Conservation (phyloP, 495 filamentous ascomycete species). For the Trichodelitschia bisporula region DNA sequence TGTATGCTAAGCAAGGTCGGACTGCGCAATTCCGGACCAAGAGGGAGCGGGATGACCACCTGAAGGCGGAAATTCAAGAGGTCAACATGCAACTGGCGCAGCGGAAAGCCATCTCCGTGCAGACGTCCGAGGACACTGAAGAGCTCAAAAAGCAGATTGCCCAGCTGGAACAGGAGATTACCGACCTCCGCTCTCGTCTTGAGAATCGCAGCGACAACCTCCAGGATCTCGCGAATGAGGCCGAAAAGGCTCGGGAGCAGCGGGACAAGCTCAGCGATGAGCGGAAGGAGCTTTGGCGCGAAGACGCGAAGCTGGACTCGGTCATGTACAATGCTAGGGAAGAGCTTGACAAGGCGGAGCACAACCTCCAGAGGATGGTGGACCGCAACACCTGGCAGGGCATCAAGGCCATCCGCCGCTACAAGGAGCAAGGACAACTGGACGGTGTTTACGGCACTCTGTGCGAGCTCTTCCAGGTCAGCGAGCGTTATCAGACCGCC, state of each 20-base stretch:
- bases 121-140: conserved; percentile 67
- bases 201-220: conserved; percentile 56
- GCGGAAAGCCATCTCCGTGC: conserved; percentile 58
- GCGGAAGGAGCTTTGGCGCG: conserved; percentile 70
- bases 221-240: conserved; percentile 40
- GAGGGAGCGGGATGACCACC: conserved; percentile 61
- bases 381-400: conserved; percentile 67
- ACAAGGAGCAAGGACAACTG: conserved; percentile 53
- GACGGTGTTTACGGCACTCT: conserved; percentile 82
- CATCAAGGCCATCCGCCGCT: conserved; percentile 51
- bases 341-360: conserved; percentile 54
- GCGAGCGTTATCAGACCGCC: conserved; percentile 64
- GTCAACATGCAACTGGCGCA: conserved; percentile 45
- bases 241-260: conserved; percentile 56
- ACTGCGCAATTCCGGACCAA: conserved; percentile 72
- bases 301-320: conserved; percentile 66
- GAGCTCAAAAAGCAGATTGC: conserved; percentile 45
- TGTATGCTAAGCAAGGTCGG: conserved; percentile 89
- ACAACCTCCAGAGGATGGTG: conserved; percentile 60
- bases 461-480: conserved; percentile 69
- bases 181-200: conserved; percentile 41
- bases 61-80: conserved; percentile 62
- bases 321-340: conserved; percentile 45
- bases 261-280: conserved; percentile 64
- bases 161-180: conserved; percentile 45